phyloP scores from a whole-genome alignment of 495 filamentous ascomycete species.

The Cercophora sp. region DNA sequence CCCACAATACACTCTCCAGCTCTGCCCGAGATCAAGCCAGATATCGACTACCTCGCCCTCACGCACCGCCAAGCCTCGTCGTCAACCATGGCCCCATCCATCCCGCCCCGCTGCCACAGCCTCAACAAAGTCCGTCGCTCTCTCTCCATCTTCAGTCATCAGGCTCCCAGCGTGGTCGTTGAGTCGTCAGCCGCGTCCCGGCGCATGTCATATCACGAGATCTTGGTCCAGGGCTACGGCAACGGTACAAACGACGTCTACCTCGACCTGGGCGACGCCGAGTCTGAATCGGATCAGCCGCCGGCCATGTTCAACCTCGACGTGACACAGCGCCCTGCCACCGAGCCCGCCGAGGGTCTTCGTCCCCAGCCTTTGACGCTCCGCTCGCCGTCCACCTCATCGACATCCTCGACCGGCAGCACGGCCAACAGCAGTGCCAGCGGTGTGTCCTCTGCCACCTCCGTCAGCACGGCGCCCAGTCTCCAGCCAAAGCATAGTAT shows the following conservation, averaged over 20 bases:
- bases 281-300: background rate
- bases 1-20: background rate
- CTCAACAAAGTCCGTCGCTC: conserved; percentile 30
- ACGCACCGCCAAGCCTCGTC: conserved; percentile 20
- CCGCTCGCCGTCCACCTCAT: conserved; percentile 26
- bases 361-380: conserved; percentile 13
- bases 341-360: background rate
- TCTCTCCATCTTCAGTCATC: conserved; percentile 19
- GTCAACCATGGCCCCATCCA: conserved; percentile 4
- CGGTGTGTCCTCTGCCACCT: conserved; percentile 8
- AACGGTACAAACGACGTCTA: conserved; percentile 36
- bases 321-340: background rate
- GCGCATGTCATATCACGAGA: conserved; percentile 33
- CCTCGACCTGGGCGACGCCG: conserved; percentile 1
- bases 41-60: conserved; percentile 39
- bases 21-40: conserved; percentile 35
- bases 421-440: conserved; percentile 17
- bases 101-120: conserved; percentile 20
- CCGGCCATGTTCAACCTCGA: background rate
- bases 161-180: background rate
- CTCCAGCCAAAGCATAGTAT: background rate
- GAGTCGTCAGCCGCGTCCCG: conserved; percentile 8
- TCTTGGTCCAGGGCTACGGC: conserved; percentile 40
- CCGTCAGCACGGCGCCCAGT: conserved; percentile 13
- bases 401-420: conserved; percentile 24